Base-by-base conservation (phyloP, 345 rosid species). In the Odontarrhena argentea region DNA sequence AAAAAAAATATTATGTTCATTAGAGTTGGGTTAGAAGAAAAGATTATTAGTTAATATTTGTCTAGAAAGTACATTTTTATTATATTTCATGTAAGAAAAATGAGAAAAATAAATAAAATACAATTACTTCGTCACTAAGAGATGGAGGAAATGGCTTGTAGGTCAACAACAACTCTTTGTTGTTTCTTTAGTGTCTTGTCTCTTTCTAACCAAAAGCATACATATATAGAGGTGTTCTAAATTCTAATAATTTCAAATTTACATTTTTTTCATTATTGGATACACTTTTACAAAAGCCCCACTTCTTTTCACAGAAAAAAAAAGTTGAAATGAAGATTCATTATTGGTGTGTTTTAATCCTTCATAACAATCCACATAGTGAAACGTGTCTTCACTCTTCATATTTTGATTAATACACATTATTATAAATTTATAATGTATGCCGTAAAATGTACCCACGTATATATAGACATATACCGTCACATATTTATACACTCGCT, bases 91-190 rank as follows among this genome's bases (percentile, higher is more conserved):
- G 67, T 12, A 11, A 5, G 56, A 40, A 56, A 56, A 55, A 24
- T 13, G 56, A 44, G 59, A 40, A 41, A 52, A 35, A 47, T 3
- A 32, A 44, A 42, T 38, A 47, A 28, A 5, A 15, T 6, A 40
- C 61, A 42, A 55, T 73, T 73, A 51, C 77, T 73, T 73, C 67
- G 52, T 66, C 67, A 37, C 66, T 73, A 73, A 73, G 77, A 58
- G 67, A 73, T 66, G 68, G 77, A 44, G 55, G 35, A 18, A 73
- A 43, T 52, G 42, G 76, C 30, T 48, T 45, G 54, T 73, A 44
- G 67, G 71, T 73, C 72, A 52, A 73, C 67, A 66, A 37, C 67
- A 66, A 37, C 48, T 47, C 49, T 60, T 66, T 35, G 42, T 28
- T 66, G 55, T 14, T 41, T 65, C 49, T 73, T 73, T 59, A 43